Percentiles rank a stretch among this genome's conserved stretches.
Conservation (phyloP, 2,329 filamentous ascomycete genomes). For the Xylariales sp. region DNA sequence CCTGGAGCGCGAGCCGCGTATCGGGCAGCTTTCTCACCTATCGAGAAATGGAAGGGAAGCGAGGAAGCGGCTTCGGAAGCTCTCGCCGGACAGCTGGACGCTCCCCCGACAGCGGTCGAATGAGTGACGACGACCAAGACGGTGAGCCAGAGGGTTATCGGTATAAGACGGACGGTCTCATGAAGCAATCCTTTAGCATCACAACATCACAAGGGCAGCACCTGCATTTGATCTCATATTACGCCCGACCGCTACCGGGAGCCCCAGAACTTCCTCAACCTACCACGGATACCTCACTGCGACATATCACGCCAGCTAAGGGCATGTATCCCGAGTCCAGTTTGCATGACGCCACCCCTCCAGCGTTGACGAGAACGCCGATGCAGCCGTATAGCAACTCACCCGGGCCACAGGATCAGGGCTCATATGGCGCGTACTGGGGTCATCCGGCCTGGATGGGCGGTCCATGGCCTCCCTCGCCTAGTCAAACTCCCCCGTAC, state of each 20-base stretch:
- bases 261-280: conserved; percentile 82
- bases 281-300: conserved; percentile 80
- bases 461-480: conserved; percentile 53
- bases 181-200: conserved; percentile 99
- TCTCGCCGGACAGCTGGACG: conserved; percentile 72
- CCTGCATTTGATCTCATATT: conserved; percentile 97
- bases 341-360: conserved; percentile 84
- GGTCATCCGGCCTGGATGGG: conserved; percentile 52
- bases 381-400: conserved; percentile 63
- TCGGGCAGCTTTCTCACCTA: conserved; percentile 98
- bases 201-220: conserved; percentile 90
- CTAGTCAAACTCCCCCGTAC: conserved; percentile 55
- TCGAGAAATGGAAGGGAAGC: conserved; percentile 98
- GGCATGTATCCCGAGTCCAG: conserved; percentile 98
- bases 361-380: conserved; percentile 81
- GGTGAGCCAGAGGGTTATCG: conserved; percentile 90
- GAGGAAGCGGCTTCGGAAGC: conserved; percentile 79
- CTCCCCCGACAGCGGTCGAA: conserved; percentile 83
- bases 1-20: conserved; percentile 97
- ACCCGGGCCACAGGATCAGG: conserved; percentile 43
- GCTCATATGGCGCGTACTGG: conserved; percentile 54
- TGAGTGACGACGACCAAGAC: conserved; percentile 86
- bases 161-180: conserved; percentile 95
- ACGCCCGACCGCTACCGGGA: conserved; percentile 80
- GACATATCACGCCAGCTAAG: conserved; percentile 87